Base-by-base conservation (phyloP, 2,329 filamentous ascomycete species). In the Tolypocladium inflatum region DNA sequence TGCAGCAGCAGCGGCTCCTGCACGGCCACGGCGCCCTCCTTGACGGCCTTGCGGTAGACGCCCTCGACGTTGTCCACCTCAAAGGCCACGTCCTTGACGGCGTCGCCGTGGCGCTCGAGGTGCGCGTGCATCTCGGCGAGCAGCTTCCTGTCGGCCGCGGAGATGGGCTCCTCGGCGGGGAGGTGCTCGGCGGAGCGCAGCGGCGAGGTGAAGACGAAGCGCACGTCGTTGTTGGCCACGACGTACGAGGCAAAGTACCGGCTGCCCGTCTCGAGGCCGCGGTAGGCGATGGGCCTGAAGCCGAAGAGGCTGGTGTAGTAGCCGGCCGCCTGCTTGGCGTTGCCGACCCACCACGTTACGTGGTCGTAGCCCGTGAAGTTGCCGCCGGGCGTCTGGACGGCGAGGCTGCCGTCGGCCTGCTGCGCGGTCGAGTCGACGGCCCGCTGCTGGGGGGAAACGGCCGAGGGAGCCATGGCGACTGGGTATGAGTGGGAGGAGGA, bases 271-370 rank as follows among this genome's bases (percentile, higher is more conserved):
- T 97, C 92, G 6, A 97, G 85, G 6, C 92, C 93, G 45, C 83
- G 83, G 74, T 96, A 96, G 61, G 93, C 93, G 58, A 96, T 74
- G 23, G 83, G 84, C 67, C 83, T 79, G 78, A 97, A 96, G 58
- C 91, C 92, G 78, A 97, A 91, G 64, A 91, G 88, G 13, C 84
- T 87, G 64, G 88, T 87, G 76, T 96, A 97, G 77, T 90, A 97
- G 17, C 88, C 83, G 43, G 92, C 92, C 3, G 91, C 90, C 78
- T 97, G 92, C 76, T 97, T 97, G 66, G 93, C 92, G 71, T 97
- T 97, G 70, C 92, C 91, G 37, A 97, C 93, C 78, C 91, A 96
- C 92, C 92, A 97, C 65, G 91, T 92, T 58, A 96, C 84, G 74
- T 96, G 90, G 75, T 96, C 90, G 72, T 96, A 97, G 69, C 90